These are phyloP conservation scores for Pseudocercospora fijiensis DNA, from an alignment of 2,329 filamentous ascomycete genomes.

Conservation along the genomic window DNA sequence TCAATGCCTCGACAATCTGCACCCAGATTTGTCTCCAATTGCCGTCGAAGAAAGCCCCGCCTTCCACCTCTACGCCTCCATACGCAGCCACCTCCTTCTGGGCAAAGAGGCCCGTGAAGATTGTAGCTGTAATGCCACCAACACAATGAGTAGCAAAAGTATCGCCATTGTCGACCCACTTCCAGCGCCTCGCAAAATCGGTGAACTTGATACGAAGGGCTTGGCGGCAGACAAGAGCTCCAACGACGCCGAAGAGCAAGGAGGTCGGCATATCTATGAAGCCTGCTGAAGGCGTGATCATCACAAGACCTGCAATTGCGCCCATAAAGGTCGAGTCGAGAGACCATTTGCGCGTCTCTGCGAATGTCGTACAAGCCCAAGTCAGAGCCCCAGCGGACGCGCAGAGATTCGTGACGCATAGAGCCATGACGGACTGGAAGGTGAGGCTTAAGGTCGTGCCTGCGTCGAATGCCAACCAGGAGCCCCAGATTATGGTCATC, in stretches of 20 bases:
- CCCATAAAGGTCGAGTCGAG: conserved; percentile 55
- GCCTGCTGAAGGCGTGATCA: conserved; percentile 51
- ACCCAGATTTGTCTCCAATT: conserved; percentile 52
- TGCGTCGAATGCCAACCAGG: conserved; percentile 54
- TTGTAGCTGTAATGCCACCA: conserved; percentile 52
- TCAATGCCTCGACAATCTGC: conserved; percentile 52
- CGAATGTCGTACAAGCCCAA: conserved; percentile 49
- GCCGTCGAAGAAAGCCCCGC: conserved; percentile 56
- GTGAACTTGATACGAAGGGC: conserved; percentile 56
- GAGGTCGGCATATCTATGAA: conserved; percentile 53
- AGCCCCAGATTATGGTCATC: conserved; percentile 53
- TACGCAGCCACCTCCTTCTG: conserved; percentile 54
- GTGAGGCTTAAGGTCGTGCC: conserved; percentile 51
- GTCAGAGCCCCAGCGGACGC: conserved; percentile 50
- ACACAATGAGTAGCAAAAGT: conserved; percentile 58
- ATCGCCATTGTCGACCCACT: conserved; percentile 58
- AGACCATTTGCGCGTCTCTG: conserved; percentile 48
- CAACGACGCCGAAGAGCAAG: conserved; percentile 51
- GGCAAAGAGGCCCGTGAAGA: conserved; percentile 54
- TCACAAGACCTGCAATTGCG: conserved; percentile 53
- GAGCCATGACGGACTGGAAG: conserved; percentile 53
- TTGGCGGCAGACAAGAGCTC: conserved; percentile 52
- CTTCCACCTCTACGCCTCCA: conserved; percentile 51
- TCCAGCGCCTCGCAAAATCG: conserved; percentile 46
- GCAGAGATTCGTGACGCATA: conserved; percentile 53